Conservation (phyloP, 2,329 filamentous ascomycete genomes). For the Arthroderma uncinatum region DNA sequence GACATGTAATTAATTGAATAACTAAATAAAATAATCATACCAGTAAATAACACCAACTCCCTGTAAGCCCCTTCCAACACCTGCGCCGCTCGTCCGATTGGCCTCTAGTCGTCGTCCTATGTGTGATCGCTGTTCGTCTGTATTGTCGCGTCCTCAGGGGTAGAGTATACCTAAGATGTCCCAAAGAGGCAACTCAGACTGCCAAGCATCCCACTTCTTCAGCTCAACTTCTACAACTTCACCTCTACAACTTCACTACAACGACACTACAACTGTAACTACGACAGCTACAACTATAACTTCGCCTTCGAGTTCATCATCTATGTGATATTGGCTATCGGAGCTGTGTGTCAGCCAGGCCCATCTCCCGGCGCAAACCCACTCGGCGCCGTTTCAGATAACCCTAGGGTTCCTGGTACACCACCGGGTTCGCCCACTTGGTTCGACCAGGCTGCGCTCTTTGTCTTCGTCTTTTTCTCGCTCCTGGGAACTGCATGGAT, state of each 20-base stretch:
- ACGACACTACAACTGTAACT: neutral
- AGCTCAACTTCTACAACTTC: neutral
- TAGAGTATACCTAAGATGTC: no score
- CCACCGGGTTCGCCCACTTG: neutral
- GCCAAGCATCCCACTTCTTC: constrained; percentile 2
- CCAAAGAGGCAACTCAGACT: neutral
- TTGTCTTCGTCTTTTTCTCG: neutral
- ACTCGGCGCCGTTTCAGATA: constrained; percentile 6
- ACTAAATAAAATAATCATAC: neutral
- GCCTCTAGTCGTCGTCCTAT: no score
- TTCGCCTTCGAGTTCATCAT: neutral
- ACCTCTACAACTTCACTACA: neutral
- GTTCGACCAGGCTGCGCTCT: neutral
- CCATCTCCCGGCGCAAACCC: neutral
- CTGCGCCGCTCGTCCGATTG: no score
- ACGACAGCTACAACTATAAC: neutral
- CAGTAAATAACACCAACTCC: no score
- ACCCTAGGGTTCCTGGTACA: constrained; percentile 4
- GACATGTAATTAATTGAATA: neutral
- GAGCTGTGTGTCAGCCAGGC: no score
- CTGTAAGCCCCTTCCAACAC: no score
- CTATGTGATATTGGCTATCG: no score
- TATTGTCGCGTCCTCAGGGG: neutral
- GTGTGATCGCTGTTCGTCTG: neutral
- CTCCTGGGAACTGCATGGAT: neutral